Evolutionary conservation across 441 rosid genomes (phyloP).

Genomic region (Pelargonium citronellum): DNA sequence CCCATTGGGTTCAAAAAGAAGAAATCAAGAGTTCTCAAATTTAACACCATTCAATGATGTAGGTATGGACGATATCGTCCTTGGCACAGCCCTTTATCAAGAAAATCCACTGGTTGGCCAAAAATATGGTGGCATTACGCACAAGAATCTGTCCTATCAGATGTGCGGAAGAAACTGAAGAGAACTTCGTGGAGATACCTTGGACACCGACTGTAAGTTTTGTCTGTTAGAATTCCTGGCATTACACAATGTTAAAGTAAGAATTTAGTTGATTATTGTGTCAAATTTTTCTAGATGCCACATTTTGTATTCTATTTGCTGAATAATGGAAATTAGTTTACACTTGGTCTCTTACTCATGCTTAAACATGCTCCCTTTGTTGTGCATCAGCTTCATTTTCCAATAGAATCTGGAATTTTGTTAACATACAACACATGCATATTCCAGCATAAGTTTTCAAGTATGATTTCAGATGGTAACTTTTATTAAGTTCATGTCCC

Average conservation of each 20-base stretch:
- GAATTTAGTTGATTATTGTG: not conserved
- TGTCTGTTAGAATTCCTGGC: not conserved
- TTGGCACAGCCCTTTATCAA: conserved; percentile 43
- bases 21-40: no score
- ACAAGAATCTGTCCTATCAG: conserved; percentile 65
- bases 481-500: not conserved
- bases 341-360: not conserved
- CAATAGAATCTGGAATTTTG: not conserved
- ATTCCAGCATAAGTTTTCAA: conserved; percentile 1
- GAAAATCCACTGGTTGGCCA: conserved; percentile 73
- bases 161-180: conserved; percentile 66
- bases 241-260: not conserved
- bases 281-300: conserved; percentile 3
- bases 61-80: conserved; percentile 98
- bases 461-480: conserved; percentile 2
- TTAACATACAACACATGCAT: not conserved
- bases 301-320: conserved; percentile 1
- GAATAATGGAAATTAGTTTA: not conserved
- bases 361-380: not conserved
- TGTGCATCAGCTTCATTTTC: not conserved
- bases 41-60: conserved; percentile 19
- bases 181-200: conserved; percentile 87
- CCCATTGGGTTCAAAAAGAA: no score
- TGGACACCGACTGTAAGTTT: conserved; percentile 70
- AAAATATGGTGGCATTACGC: conserved; percentile 90